These are phyloP conservation scores for Aspergillus viridinutans DNA, from an alignment of 2,329 filamentous ascomycete species.

Conservation along the genomic window DNA sequence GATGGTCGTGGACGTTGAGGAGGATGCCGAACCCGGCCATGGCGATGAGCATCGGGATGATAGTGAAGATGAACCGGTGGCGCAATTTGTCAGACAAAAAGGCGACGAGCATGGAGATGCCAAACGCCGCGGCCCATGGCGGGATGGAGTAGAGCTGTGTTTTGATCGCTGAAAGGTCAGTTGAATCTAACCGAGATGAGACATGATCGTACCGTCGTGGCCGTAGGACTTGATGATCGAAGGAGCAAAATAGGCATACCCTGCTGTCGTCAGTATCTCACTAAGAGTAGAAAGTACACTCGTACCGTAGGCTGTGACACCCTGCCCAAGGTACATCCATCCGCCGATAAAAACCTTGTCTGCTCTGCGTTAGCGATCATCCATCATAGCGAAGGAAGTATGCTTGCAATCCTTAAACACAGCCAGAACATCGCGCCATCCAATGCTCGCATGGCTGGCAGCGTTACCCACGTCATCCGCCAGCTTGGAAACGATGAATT, in stretches of 20 bases:
- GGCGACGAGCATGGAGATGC: constrained; percentile 70
- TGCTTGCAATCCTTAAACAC: constrained; percentile 63
- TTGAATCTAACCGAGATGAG: not conserved
- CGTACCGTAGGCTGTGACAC: constrained; percentile 66
- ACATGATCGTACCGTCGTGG: constrained; percentile 44
- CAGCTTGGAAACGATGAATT: constrained; percentile 62
- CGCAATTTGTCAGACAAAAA: constrained; percentile 65
- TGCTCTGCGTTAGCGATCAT: constrained; percentile 17
- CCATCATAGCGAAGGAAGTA: not conserved
- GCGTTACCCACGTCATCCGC: constrained; percentile 64
- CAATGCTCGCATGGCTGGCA: constrained; percentile 59
- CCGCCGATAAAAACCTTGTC: constrained; percentile 67
- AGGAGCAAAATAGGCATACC: constrained; percentile 71
- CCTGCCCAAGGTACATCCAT: constrained; percentile 75
- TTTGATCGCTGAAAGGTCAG: constrained; percentile 35
- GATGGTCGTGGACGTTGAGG: constrained; percentile 64
- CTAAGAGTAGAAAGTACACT: no score
- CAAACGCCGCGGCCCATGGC: constrained; percentile 69
- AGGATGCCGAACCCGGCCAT: constrained; percentile 74
- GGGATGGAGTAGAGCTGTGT: constrained; percentile 50
- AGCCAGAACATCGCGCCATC: constrained; percentile 53
- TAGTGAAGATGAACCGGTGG: constrained; percentile 70
- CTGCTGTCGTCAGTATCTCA: constrained; percentile 11
- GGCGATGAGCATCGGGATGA: constrained; percentile 63
- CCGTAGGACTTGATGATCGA: constrained; percentile 65